Conservation (phyloP, 352 stramenopile species). For the Poterioochromonas sp. region DNA sequence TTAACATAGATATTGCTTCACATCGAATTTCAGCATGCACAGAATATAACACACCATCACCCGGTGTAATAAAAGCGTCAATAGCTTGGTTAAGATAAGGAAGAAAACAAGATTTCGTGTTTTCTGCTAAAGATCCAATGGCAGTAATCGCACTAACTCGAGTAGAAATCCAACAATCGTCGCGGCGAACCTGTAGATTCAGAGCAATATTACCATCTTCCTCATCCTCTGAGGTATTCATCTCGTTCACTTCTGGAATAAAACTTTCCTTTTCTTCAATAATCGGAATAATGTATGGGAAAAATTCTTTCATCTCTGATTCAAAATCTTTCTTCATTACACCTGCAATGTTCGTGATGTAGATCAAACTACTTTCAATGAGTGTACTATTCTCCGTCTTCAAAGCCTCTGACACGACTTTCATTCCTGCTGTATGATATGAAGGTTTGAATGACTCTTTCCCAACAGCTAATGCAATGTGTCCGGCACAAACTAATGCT, state of each 20-base stretch:
- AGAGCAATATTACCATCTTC: conserved; percentile 64
- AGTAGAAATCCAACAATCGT: conserved; percentile 50
- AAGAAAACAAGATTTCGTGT: conserved; percentile 78
- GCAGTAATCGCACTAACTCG: conserved; percentile 75
- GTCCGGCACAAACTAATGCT: conserved; percentile 93
- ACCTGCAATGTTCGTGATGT: conserved; percentile 95
- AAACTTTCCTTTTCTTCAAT: conserved; percentile 53
- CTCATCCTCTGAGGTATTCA: conserved; percentile 44
- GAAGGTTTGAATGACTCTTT: conserved; percentile 80
- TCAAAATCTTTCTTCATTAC: conserved; percentile 60
- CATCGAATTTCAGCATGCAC: conserved; percentile 60
- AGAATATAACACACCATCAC: conserved; percentile 52
- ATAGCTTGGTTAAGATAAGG: conserved; percentile 73
- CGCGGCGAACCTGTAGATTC: conserved; percentile 55
- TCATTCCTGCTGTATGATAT: conserved; percentile 84
- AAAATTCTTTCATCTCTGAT: conserved; percentile 69
- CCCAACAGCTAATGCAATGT: conserved; percentile 90
- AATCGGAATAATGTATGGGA: conserved; percentile 60
- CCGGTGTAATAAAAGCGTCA: conserved; percentile 70
- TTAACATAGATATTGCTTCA: conserved; percentile 55
- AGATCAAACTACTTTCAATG: conserved; percentile 92
- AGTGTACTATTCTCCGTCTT: conserved; percentile 84
- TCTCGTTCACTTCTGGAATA: too few species aligned
- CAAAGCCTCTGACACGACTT: conserved; percentile 76
- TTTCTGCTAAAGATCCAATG: conserved; percentile 85